These are phyloP conservation scores for Ogataea kodamae DNA, from an alignment of 805 yeast species.

Conservation along the genomic window DNA sequence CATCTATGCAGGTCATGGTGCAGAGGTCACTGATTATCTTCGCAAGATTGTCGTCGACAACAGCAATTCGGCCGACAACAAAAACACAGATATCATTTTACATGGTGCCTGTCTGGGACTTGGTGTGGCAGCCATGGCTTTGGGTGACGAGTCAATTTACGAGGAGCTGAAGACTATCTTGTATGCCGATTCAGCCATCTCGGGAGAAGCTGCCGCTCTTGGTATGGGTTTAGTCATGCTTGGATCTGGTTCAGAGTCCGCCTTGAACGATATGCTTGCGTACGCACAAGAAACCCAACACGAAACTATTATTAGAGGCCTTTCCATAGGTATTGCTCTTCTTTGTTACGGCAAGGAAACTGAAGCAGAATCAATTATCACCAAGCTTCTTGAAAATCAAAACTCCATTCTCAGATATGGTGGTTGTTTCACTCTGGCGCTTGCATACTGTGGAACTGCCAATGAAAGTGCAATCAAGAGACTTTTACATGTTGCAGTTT, in stretches of 20 bases:
- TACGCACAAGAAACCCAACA: slow-evolving; percentile 96
- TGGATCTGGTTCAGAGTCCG: slow-evolving; percentile 75
- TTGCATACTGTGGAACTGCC: slow-evolving; percentile 97
- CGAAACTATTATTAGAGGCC: slow-evolving; percentile 91
- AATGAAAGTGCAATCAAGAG: slow-evolving; percentile 82
- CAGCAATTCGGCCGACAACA: slow-evolving; percentile 36
- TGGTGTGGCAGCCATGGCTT: slow-evolving; percentile 96
- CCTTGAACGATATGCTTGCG: slow-evolving; percentile 73
- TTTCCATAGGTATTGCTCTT: slow-evolving; percentile 85
- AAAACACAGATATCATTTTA: slow-evolving; percentile 74
- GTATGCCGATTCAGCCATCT: slow-evolving; percentile 85
- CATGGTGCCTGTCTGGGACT: slow-evolving; percentile 96
- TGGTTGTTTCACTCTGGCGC: slow-evolving; percentile 89
- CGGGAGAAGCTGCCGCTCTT: slow-evolving; percentile 95
- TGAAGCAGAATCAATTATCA: slow-evolving; percentile 67
- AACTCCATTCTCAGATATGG: slow-evolving; percentile 89
- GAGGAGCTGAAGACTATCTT: slow-evolving; percentile 81
- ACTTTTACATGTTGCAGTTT: slow-evolving; percentile 87
- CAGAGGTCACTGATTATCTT: slow-evolving; percentile 77
- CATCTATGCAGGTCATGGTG: slow-evolving; percentile 94
- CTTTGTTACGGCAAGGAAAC: slow-evolving; percentile 84
- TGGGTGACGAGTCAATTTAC: slow-evolving; percentile 67
- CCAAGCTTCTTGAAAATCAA: slow-evolving; percentile 65
- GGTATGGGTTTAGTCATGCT: slow-evolving; percentile 95
- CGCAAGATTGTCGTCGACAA: slow-evolving; percentile 67